Conservation (phyloP, 768 basidiomycete genomes). For the Phanerodontia chrysosporium region DNA sequence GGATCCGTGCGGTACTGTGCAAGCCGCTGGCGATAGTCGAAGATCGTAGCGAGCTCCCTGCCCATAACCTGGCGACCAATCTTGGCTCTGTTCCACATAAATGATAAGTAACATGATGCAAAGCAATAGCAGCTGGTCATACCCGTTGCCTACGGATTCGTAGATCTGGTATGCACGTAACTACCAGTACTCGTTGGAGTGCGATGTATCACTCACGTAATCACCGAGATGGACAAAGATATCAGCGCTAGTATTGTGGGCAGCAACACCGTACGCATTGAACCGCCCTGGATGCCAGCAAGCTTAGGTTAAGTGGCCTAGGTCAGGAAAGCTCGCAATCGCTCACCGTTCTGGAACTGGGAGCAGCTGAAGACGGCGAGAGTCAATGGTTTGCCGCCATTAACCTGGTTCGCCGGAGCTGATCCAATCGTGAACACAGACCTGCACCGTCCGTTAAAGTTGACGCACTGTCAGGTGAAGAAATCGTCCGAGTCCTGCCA, state of each 20-base stretch:
- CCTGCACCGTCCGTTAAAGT: neutral
- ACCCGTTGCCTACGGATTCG: conserved; percentile 37
- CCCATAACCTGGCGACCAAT: conserved; percentile 50
- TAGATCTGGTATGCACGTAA: conserved; percentile 35
- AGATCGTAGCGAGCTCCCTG: conserved; percentile 51
- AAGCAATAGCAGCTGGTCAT: neutral
- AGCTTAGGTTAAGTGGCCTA: neutral
- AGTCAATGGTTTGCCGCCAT: conserved; percentile 48
- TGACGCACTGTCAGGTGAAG: conserved; percentile 40
- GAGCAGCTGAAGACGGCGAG: conserved; percentile 61
- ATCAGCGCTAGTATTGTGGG: conserved; percentile 48
- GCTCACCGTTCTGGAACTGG: conserved; percentile 44
- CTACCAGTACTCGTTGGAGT: neutral
- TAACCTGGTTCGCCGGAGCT: conserved; percentile 45
- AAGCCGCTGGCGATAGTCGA: conserved; percentile 50
- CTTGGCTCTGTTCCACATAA: conserved; percentile 29
- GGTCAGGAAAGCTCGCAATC: neutral
- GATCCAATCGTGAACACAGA: neutral
- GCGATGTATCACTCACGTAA: conserved; percentile 37
- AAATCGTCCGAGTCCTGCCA: conserved; percentile 49
- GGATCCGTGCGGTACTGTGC: conserved; percentile 50
- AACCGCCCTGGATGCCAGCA: conserved; percentile 41
- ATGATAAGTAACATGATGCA: too few relatives aligned
- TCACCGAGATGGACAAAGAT: conserved; percentile 57
- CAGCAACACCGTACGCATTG: conserved; percentile 56